These are phyloP conservation scores for Phytophthora citrophthora DNA, from an alignment of 352 stramenopile genomes.

Conservation along the genomic window DNA sequence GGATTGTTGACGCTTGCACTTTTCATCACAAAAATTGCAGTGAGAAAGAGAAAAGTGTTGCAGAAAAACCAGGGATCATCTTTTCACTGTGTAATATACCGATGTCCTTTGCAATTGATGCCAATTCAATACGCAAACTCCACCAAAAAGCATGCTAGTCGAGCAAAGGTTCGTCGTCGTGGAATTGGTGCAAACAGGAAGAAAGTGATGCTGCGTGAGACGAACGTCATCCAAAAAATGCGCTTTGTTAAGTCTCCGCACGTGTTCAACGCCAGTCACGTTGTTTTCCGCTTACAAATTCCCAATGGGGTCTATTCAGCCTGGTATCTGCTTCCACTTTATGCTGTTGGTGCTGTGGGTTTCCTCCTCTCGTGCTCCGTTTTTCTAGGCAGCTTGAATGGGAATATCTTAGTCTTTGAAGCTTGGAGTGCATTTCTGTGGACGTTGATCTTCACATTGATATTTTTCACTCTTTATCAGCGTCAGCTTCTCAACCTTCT, in stretches of 20 bases:
- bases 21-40: constrained; percentile 28
- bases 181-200: too few relatives aligned
- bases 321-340: constrained; percentile 3
- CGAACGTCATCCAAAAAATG: constrained; percentile 24
- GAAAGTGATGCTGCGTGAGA: constrained; percentile 2
- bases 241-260: constrained; percentile 15
- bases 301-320: neutral
- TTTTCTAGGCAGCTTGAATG: neutral
- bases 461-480: constrained; percentile 33
- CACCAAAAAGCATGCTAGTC: neutral
- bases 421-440: constrained; percentile 6
- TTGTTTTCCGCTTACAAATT: too few relatives aligned
- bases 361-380: constrained; percentile 12
- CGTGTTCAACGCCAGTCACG: constrained; percentile 14
- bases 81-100: constrained; percentile 34
- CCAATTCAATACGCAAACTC: constrained; percentile 4
- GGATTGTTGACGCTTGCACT: constrained; percentile 31
- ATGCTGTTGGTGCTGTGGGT: constrained; percentile 9
- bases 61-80: neutral
- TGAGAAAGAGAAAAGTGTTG: constrained; percentile 21
- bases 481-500: constrained; percentile 35
- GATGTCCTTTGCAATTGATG: constrained; percentile 16
- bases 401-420: neutral
- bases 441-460: constrained; percentile 11
- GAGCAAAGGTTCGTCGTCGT: too few relatives aligned